Evolutionary conservation across 2,329 filamentous ascomycete species (phyloP).

Genomic region (Stagonosporopsis tanaceti): DNA sequence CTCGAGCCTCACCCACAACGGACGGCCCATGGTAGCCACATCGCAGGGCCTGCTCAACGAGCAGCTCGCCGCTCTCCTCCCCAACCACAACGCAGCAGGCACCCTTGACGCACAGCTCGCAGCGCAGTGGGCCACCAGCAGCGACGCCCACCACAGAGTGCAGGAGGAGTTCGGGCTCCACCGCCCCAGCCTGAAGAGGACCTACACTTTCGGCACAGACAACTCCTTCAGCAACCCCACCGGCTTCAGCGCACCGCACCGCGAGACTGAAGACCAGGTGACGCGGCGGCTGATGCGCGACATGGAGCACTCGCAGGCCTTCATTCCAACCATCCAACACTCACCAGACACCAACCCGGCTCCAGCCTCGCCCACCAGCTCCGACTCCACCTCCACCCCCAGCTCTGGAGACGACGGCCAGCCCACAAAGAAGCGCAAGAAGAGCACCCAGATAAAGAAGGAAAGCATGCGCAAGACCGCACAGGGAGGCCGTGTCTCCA

Average conservation of each 20-base stretch:
- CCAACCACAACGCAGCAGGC: conserved; percentile 37
- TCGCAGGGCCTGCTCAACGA: conserved; percentile 39
- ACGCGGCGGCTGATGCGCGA: conserved; percentile 37
- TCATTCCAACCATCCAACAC: conserved; percentile 19
- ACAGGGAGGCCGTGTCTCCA: conserved; percentile 22
- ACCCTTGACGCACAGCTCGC: conserved; percentile 42
- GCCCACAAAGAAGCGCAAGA: conserved; percentile 38
- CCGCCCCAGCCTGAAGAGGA: conserved; percentile 35
- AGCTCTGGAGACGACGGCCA: conserved; percentile 37
- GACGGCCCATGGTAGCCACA: conserved; percentile 32
- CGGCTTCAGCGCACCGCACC: conserved; percentile 36
- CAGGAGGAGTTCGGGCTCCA: conserved; percentile 28
- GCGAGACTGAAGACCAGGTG: conserved; percentile 35
- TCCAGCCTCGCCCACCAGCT: conserved; percentile 4
- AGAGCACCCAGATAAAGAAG: conserved; percentile 27
- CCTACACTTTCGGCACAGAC: conserved; percentile 49
- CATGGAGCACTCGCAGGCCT: conserved; percentile 30
- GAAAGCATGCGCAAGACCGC: conserved; percentile 30
- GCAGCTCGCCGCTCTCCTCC: conserved; percentile 41
- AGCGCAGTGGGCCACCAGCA: conserved; percentile 35
- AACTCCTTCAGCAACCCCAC: conserved; percentile 44
- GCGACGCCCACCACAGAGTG: conserved; percentile 28
- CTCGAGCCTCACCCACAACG: conserved; percentile 5
- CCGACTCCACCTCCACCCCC: conserved; percentile 3
- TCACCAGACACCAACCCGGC: conserved; percentile 1